phyloP scores from a whole-genome alignment of 2,329 filamentous ascomycete genomes.

The Colletotrichum karsti region DNA sequence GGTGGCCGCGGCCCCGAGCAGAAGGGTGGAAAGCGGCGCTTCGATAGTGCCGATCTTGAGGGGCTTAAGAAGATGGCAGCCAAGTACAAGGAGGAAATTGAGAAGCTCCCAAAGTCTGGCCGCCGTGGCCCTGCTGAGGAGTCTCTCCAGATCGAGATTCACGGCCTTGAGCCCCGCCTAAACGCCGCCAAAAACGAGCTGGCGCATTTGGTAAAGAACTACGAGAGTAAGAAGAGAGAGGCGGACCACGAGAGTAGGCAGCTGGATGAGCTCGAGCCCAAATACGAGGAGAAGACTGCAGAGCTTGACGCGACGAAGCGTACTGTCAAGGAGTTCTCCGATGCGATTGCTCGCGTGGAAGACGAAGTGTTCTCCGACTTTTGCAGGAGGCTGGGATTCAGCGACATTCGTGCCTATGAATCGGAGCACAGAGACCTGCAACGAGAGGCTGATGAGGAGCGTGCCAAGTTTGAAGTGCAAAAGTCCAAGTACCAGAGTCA shows the following conservation, averaged over 20 bases:
- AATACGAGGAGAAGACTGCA: constrained; percentile 75
- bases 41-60: constrained; percentile 90
- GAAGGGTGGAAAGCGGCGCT: constrained; percentile 80
- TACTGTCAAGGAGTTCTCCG: constrained; percentile 61
- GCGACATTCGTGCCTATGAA: constrained; percentile 91
- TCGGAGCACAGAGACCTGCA: constrained; percentile 92
- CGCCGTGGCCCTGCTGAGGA: constrained; percentile 83
- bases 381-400: constrained; percentile 86
- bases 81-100: constrained; percentile 80
- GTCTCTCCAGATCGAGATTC: constrained; percentile 79
- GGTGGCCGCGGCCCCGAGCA: constrained; percentile 85
- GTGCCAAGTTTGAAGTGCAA: constrained; percentile 86
- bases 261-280: constrained; percentile 79
- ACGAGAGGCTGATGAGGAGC: constrained; percentile 88
- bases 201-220: constrained; percentile 81
- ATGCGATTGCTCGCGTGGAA: constrained; percentile 80
- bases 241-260: constrained; percentile 77
- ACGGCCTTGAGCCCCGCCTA: constrained; percentile 81
- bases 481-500: constrained; percentile 75
- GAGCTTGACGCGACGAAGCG: constrained; percentile 68
- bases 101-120: constrained; percentile 81
- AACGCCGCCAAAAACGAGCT: constrained; percentile 78
- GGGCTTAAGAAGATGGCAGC: constrained; percentile 81
- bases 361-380: constrained; percentile 89
- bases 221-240: constrained; percentile 85